Conservation (phyloP, 345 rosid genomes). For the Zanthoxylum bungeanum region DNA sequence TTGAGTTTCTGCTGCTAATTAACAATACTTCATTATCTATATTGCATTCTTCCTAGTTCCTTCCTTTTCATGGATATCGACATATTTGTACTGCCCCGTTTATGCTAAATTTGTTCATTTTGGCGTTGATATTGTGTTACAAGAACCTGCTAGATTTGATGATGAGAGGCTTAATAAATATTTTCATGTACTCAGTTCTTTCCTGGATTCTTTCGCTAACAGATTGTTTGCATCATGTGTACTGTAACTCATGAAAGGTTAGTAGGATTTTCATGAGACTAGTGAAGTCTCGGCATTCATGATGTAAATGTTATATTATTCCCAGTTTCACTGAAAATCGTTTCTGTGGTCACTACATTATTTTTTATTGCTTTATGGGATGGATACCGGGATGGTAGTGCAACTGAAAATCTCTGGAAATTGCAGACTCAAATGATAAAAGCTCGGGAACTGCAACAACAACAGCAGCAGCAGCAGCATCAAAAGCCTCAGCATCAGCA, state of each 20-base stretch:
- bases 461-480: slow-evolving; percentile 30
- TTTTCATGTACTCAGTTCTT: neutral
- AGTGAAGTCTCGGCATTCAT: neutral
- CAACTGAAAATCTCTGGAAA: slow-evolving; percentile 12
- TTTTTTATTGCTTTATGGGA: slow-evolving; percentile 1
- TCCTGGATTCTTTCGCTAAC: neutral
- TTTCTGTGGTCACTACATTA: neutral
- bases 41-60: neutral
- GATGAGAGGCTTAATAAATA: neutral
- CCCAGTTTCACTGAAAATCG: neutral
- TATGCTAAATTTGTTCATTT: neutral
- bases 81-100: neutral
- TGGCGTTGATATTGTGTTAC: neutral
- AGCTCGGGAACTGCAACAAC: slow-evolving; percentile 47
- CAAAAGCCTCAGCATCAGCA: slow-evolving; percentile 38
- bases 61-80: neutral
- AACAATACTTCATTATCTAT: neutral
- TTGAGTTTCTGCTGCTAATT: neutral
- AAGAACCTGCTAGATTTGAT: neutral
- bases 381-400: neutral
- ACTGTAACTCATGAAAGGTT: neutral
- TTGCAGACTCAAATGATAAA: slow-evolving; percentile 46
- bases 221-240: neutral
- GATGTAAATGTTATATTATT: neutral
- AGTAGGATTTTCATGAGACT: neutral